Evolutionary conservation across 2,329 filamentous ascomycete genomes (phyloP).

Genomic region (Diaporthe amygdali): DNA sequence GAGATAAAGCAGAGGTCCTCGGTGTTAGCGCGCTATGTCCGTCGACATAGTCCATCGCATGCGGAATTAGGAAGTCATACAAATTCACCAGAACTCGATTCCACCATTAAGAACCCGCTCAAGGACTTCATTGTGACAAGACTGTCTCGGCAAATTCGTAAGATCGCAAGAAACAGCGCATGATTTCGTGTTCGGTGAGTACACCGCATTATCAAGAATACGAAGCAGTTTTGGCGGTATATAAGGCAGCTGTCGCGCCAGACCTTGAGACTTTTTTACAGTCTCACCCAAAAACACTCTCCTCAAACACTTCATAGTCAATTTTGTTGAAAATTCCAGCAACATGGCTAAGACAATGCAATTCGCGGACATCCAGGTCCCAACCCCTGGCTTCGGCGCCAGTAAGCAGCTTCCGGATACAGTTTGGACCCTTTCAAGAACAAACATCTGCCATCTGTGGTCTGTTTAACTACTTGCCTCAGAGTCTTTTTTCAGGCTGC

Average conservation of each 20-base stretch:
- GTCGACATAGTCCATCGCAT: neutral
- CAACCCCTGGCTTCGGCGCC: constrained; percentile 51
- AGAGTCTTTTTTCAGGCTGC: no score
- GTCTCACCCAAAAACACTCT: neutral
- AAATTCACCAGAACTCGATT: neutral
- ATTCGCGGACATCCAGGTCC: constrained; percentile 39
- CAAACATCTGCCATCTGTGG: no score
- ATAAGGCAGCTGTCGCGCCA: neutral
- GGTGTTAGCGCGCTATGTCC: constrained; percentile 2
- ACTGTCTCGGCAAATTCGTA: neutral
- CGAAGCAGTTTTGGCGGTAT: neutral
- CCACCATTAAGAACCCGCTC: neutral
- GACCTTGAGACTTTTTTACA: neutral
- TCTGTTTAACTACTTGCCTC: no score
- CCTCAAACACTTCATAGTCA: no score
- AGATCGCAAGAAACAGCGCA: neutral
- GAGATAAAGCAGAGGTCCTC: neutral
- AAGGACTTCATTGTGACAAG: neutral
- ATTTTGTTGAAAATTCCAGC: no score
- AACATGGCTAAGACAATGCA: neutral
- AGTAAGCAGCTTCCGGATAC: no score
- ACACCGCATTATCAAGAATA: neutral
- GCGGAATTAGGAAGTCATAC: neutral
- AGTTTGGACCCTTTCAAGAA: no score
- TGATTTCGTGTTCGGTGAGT: neutral